Base-by-base conservation (phyloP, 768 basidiomycete genomes). In the Scleroderma bovista region DNA sequence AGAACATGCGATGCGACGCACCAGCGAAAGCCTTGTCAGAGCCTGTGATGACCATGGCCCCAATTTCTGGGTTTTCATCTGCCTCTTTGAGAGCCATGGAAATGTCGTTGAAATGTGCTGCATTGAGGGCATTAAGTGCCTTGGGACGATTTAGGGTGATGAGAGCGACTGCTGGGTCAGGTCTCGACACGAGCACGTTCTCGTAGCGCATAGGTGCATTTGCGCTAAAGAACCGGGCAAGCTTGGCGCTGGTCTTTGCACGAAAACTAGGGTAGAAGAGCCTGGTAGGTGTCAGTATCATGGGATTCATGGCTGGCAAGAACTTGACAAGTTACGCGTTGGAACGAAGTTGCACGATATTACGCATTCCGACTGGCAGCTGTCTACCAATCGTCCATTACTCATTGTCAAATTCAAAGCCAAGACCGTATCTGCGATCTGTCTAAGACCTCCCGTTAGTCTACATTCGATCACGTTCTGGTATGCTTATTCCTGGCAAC, bases 1-100 rank as follows among this genome's bases (percentile, higher is more conserved):
- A 32, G 4, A 37, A 1, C 45, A 26, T 37, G 40, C 17, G 32
- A 32, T 10, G 20, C 12, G 38, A 56, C 84, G 52, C 59, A 86
- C 93, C 93, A 51, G 95, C 95, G 65, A 99, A 99, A 3, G 92
- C 94, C 67, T 77, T 86, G 54, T 90, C 89, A 23, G 87, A 89
- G 2, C 95, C 95, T 1, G 95, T 98, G 47, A 99, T 66, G 13
- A 99, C 93, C 60, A 97, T 80, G 6, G 92, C 91, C 40, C 89
- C 83, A 32, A 94, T 72, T 6, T 71, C 68, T 29, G 78, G 75
- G 62, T 97, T 93, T 15, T 64, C 69, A 51, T 93, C 89, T 2
- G 84, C 80, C 29, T 80, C 77, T 34, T 70, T 74, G 41, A 96
- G 66, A 6, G 92, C 92, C 23, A 77, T 72, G 61, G 93, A 91